A percentile compares a stretch with the other conserved stretches of the same genome.
Conservation (phyloP, 2,329 filamentous ascomycete genomes). For the Hymenoscyphus salicellus region DNA sequence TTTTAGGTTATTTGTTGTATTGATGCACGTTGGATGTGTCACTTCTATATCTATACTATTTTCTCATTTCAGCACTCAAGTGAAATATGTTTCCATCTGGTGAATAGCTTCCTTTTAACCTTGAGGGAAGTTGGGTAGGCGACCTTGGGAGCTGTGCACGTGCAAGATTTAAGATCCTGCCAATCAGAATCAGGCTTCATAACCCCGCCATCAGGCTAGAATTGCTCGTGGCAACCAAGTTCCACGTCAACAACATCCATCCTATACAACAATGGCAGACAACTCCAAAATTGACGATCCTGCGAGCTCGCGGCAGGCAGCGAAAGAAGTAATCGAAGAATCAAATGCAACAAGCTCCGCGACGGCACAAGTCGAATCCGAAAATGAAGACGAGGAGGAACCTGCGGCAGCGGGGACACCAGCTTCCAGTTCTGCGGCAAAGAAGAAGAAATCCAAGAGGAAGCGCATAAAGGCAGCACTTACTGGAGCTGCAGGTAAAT, state of each 20-base stretch:
- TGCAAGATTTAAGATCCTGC: background rate
- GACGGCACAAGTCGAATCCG: slow-evolving; percentile 45
- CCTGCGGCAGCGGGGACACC: slow-evolving; percentile 30
- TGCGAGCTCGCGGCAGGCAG: slow-evolving; percentile 46
- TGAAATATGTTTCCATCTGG: no score
- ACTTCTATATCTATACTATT: no score
- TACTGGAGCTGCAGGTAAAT: slow-evolving; percentile 14
- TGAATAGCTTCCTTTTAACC: background rate
- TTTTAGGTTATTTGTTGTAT: background rate
- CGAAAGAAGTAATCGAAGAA: slow-evolving; percentile 23
- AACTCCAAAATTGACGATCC: slow-evolving; percentile 62
- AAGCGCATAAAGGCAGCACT: slow-evolving; percentile 53
- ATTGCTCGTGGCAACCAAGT: background rate
- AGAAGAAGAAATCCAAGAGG: slow-evolving; percentile 65
- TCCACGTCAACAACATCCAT: background rate
- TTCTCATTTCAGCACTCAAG: no score
- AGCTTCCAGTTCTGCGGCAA: slow-evolving; percentile 37
- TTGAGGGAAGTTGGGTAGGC: no score
- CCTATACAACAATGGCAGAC: slow-evolving; percentile 46
- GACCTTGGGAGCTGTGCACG: background rate
- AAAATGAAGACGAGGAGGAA: slow-evolving; percentile 45
- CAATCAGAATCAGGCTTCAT: background rate
- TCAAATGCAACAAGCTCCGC: slow-evolving; percentile 35
- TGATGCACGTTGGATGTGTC: no score
- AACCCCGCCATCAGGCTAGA: slow-evolving; percentile 21